A percentile compares a stretch with the other conserved stretches of the same genome.
Conservation (phyloP, 805 yeast species). For the Yarrowia sp. region DNA sequence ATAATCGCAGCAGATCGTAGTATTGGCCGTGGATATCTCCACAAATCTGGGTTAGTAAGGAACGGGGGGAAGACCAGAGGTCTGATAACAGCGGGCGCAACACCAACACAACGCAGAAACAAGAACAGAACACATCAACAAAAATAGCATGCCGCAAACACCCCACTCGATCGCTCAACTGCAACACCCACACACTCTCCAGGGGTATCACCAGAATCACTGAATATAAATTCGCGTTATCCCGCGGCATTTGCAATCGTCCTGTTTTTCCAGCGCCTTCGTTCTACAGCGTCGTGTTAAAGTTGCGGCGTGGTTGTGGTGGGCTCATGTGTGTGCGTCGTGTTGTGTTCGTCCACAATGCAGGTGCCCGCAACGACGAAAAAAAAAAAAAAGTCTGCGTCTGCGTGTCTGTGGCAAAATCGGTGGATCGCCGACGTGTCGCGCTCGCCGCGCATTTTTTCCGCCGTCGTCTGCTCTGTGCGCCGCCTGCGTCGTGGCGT, state of each 20-base stretch:
- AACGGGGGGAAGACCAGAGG: neutral
- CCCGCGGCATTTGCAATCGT: no score
- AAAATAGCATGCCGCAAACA: no score
- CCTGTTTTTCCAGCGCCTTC: no score
- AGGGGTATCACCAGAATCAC: no score
- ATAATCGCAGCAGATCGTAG: slow-evolving; percentile 89
- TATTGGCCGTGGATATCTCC: slow-evolving; percentile 99
- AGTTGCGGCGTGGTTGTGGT: no score
- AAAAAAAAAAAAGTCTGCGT: neutral
- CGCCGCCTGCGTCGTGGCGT: neutral
- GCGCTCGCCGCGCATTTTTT: neutral
- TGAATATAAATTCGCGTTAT: no score
- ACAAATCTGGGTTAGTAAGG: slow-evolving; percentile 46
- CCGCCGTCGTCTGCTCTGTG: neutral
- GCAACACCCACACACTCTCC: no score
- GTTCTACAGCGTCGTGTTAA: no score
- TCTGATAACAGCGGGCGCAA: no score
- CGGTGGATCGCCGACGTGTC: neutral
- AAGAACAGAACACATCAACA: no score
- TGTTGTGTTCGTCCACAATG: neutral
- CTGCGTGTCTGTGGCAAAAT: neutral
- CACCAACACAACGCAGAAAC: no score
- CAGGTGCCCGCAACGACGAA: neutral
- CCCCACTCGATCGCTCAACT: no score
- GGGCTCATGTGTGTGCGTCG: neutral